Percentiles rank a stretch among this genome's conserved stretches.
Evolutionary conservation across 2,329 filamentous ascomycete species (phyloP).

Genomic region (Ceratocystis variospora): DNA sequence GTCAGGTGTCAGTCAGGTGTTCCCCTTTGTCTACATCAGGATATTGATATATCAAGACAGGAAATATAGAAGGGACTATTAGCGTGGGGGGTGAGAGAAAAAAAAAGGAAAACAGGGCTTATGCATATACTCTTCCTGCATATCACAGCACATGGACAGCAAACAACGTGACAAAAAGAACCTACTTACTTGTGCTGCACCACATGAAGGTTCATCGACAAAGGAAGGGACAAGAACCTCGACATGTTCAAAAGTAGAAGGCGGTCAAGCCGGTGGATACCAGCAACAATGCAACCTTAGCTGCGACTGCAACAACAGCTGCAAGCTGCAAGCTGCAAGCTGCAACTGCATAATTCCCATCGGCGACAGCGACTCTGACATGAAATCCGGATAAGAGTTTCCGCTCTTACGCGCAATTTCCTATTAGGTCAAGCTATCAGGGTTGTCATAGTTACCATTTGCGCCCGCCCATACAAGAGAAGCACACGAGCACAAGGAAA

Average conservation of each 20-base stretch:
- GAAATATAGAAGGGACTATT: not conserved
- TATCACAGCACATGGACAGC: not conserved
- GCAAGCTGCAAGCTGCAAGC: not conserved
- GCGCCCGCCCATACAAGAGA: not conserved
- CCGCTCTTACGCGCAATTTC: not conserved
- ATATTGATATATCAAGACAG: not conserved
- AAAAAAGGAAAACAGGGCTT: constrained; percentile 8
- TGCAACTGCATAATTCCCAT: constrained; percentile 1
- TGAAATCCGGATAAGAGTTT: not conserved
- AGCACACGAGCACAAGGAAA: not conserved
- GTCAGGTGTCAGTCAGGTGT: not conserved
- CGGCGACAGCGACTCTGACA: not conserved
- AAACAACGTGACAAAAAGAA: constrained; percentile 1
- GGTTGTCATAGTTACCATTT: not conserved
- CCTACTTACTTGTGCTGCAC: not conserved
- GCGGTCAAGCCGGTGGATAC: constrained; percentile 1
- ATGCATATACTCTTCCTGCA: not conserved
- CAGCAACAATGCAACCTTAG: not conserved
- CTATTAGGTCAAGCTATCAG: not conserved
- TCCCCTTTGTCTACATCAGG: not conserved
- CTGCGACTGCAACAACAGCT: not conserved
- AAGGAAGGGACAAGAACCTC: not conserved
- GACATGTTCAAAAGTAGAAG: not conserved
- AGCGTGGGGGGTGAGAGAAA: not conserved
- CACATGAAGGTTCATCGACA: not conserved